These are phyloP conservation scores for Trichoderma virens DNA, from an alignment of 495 filamentous ascomycete species.

Conservation along the genomic window DNA sequence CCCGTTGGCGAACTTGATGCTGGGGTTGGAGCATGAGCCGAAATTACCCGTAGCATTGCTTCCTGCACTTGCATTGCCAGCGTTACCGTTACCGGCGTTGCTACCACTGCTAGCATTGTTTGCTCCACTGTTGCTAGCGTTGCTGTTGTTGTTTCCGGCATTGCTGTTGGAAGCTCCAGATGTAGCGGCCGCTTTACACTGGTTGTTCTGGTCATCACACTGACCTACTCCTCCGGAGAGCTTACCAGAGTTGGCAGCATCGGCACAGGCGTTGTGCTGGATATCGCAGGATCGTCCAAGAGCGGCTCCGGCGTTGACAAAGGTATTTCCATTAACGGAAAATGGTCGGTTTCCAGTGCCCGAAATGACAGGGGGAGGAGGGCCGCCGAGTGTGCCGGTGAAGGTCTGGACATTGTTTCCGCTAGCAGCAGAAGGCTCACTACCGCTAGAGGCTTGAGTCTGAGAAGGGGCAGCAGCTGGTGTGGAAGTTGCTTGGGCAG, in stretches of 20 bases:
- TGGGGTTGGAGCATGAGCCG: conserved; percentile 44
- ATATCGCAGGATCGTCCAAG: conserved; percentile 46
- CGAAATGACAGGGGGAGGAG: conserved; percentile 41
- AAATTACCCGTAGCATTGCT: conserved; percentile 27
- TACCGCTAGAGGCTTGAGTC: not conserved
- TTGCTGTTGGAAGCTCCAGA: conserved; percentile 12
- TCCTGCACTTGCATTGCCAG: not conserved
- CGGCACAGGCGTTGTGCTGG: conserved; percentile 50
- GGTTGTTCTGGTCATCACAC: conserved; percentile 40
- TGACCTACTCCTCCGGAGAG: conserved; percentile 32
- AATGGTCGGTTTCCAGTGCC: conserved; percentile 43
- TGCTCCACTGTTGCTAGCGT: conserved; percentile 10
- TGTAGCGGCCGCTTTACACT: conserved; percentile 32
- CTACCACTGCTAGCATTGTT: not conserved
- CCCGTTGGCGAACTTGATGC: conserved; percentile 46
- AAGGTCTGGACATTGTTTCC: conserved; percentile 47
- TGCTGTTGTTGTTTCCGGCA: conserved; percentile 18
- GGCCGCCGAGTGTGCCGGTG: conserved; percentile 46
- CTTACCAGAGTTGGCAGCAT: conserved; percentile 45
- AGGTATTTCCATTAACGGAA: conserved; percentile 45
- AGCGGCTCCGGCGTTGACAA: conserved; percentile 42
- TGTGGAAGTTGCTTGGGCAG: not conserved
- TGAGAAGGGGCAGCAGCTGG: conserved; percentile 16
- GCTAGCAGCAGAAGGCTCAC: conserved; percentile 8
- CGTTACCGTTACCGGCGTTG: not conserved